These are phyloP conservation scores for Pelargonium citronellum DNA, from an alignment of 441 rosid genomes.

Conservation along the genomic window DNA sequence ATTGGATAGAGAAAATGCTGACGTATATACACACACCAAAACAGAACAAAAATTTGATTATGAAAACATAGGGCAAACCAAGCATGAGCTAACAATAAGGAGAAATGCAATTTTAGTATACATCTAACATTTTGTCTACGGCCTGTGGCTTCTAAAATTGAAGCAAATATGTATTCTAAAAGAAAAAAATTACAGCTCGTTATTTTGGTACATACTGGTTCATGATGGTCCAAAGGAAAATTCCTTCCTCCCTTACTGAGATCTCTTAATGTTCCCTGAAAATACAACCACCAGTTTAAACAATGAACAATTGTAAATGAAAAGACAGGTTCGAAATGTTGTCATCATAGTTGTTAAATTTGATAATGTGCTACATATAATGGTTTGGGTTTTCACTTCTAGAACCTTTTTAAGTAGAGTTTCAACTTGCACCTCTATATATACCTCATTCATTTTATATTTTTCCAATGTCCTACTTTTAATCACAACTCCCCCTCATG, in stretches of 20 bases:
- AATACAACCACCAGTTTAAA: slow-evolving; percentile 20
- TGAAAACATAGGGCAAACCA: background rate
- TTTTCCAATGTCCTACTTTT: too few relatives aligned
- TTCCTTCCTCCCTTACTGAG: slow-evolving; percentile 64
- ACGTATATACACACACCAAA: background rate
- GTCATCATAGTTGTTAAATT: background rate
- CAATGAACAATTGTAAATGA: background rate
- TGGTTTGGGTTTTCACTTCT: too few relatives aligned
- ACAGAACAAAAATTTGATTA: background rate
- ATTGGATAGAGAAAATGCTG: too few relatives aligned
- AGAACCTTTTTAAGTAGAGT: too few relatives aligned
- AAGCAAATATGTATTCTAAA: slow-evolving; percentile 1
- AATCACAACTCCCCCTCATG: too few relatives aligned
- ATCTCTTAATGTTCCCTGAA: slow-evolving; percentile 66
- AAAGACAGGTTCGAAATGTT: background rate
- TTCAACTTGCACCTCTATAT: too few relatives aligned
- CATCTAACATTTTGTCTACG: background rate
- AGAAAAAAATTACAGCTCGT: slow-evolving; percentile 11
- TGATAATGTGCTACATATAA: too few relatives aligned
- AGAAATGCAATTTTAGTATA: background rate
- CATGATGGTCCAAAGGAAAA: slow-evolving; percentile 39
- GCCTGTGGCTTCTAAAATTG: background rate
- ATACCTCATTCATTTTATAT: too few relatives aligned
- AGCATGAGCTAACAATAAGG: background rate
- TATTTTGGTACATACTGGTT: slow-evolving; percentile 39